phyloP scores from a whole-genome alignment of 176 grass and related monocot species.

The Phoenix dactylifera region DNA sequence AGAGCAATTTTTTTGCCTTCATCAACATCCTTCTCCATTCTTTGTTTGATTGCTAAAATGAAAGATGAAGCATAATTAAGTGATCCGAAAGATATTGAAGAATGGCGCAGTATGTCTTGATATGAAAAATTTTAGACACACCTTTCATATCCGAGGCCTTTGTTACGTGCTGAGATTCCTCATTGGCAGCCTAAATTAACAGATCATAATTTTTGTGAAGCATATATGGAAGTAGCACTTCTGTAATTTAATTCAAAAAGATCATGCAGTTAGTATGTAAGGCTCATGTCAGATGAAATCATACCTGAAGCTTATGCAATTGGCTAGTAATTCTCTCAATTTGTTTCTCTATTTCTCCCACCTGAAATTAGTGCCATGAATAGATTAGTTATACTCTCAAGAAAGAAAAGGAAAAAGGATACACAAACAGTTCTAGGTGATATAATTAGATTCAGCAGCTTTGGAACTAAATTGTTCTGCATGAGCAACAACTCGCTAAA shows the following conservation, averaged over 20 bases:
- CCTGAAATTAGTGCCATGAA: slow-evolving; percentile 13
- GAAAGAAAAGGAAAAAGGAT: not conserved
- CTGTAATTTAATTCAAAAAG: no score
- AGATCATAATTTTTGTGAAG: not conserved
- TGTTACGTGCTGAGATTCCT: slow-evolving; percentile 27
- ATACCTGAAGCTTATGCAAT: slow-evolving; percentile 36
- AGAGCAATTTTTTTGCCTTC: slow-evolving; percentile 31
- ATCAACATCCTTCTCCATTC: slow-evolving; percentile 50
- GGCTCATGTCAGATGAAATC: not conserved
- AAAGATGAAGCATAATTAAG: not conserved
- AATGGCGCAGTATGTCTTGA: no score
- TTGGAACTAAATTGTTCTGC: no score
- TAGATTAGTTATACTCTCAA: not conserved
- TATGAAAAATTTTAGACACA: not conserved
- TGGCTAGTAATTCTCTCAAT: slow-evolving; percentile 26
- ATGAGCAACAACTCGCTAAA: no score
- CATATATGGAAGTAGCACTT: not conserved
- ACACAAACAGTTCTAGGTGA: no score
- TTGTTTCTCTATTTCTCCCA: slow-evolving; percentile 35
- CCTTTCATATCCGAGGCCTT: slow-evolving; percentile 46
- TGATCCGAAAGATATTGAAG: not conserved
- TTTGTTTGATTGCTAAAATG: slow-evolving; percentile 32
- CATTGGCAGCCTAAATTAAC: slow-evolving; percentile 23
- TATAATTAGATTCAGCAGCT: no score
- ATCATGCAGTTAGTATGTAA: no score